These are phyloP conservation scores for Casuarina glauca DNA, from an alignment of 306 rosid species.

Conservation along the genomic window DNA sequence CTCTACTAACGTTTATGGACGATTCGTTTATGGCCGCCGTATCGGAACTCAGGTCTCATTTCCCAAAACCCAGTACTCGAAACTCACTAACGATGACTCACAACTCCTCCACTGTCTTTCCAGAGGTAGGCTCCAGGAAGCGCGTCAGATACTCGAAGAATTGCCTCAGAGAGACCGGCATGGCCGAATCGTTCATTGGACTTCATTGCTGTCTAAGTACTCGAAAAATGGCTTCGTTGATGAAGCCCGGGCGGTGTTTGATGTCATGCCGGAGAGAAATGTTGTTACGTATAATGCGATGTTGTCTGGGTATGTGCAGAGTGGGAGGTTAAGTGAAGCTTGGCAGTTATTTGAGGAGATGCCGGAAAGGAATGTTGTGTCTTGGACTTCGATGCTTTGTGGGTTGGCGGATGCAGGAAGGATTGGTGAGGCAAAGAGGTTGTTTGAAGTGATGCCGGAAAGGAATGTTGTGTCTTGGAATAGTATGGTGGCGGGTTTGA, in stretches of 20 bases:
- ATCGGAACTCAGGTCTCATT: conserved; percentile 20
- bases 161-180: conserved; percentile 34
- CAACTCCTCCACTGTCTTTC: conserved; percentile 41
- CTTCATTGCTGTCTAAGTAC: conserved; percentile 52
- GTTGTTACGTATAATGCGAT: conserved; percentile 58
- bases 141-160: conserved; percentile 44
- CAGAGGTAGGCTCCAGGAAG: conserved; percentile 37
- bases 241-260: conserved; percentile 58
- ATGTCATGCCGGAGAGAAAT: conserved; percentile 64
- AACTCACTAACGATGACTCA: conserved; percentile 37
- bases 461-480: conserved; percentile 74
- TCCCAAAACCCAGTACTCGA: conserved; percentile 14
- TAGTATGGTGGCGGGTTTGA: conserved; percentile 51
- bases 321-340: conserved; percentile 52
- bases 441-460: conserved; percentile 74
- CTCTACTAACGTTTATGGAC: neutral
- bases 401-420: conserved; percentile 47
- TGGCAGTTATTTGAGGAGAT: conserved; percentile 44
- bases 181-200: conserved; percentile 48
- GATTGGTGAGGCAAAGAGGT: conserved; percentile 49
- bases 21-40: conserved; percentile 10
- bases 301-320: conserved; percentile 57
- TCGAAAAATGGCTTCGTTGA: conserved; percentile 36
- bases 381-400: conserved; percentile 70
- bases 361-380: conserved; percentile 67